Evolutionary conservation across 169 alveolate species (phyloP).

Genomic region (Eimeria zaria): DNA sequence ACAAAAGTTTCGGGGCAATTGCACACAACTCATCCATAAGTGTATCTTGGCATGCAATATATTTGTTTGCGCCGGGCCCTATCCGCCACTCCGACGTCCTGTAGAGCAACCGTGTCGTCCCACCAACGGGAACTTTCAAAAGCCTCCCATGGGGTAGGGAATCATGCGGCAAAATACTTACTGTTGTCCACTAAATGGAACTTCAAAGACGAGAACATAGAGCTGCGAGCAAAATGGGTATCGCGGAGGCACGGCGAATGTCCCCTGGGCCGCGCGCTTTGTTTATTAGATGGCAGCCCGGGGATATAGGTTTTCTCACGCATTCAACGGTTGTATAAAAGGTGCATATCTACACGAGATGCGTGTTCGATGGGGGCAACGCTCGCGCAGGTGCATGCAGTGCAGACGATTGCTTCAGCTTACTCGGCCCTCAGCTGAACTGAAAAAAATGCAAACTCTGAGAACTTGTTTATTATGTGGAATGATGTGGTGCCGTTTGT

Average conservation of each 20-base stretch:
- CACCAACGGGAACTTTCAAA: background rate
- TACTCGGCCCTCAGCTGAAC: conserved; percentile 41
- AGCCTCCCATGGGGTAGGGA: background rate
- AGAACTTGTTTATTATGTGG: background rate
- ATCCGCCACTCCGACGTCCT: background rate
- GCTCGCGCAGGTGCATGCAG: conserved; percentile 2
- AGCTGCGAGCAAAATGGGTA: background rate
- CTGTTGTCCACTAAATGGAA: background rate
- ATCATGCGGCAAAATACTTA: background rate
- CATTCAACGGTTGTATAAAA: background rate
- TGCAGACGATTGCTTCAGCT: background rate
- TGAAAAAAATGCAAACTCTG: conserved; percentile 7
- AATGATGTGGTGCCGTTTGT: background rate
- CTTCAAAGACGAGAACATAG: background rate
- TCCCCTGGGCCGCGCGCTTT: background rate
- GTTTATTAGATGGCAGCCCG: background rate
- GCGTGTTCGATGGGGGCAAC: background rate
- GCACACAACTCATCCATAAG: background rate
- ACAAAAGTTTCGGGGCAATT: background rate
- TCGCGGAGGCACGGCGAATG: background rate
- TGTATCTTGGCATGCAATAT: background rate
- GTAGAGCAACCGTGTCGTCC: background rate
- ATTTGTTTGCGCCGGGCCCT: background rate
- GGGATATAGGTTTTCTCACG: background rate
- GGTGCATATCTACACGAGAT: background rate